These are phyloP conservation scores for Irpex lacteus DNA, from an alignment of 1,284 basidiomycete genomes.

Conservation along the genomic window DNA sequence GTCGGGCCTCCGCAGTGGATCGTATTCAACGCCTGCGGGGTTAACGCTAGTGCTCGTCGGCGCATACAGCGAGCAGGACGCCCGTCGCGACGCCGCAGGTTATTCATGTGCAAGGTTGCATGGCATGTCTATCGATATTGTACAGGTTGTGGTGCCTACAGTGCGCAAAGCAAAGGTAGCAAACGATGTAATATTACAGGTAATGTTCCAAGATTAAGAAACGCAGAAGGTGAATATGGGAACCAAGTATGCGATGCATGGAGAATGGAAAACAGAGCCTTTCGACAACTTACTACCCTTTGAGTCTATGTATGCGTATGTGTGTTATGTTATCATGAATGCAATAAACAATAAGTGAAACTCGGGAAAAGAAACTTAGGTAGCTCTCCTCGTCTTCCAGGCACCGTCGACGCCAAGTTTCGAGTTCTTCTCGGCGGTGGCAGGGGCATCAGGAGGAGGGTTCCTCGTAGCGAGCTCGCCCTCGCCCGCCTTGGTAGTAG, in stretches of 20 bases:
- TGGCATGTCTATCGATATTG: neutral
- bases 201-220: neutral
- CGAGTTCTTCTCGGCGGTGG: constrained; percentile 41
- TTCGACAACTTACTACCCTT: neutral
- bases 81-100: neutral
- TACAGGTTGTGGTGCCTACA: neutral
- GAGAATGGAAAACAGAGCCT: neutral
- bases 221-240: neutral
- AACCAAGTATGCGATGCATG: neutral
- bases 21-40: too few relatives aligned
- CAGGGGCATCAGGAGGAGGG: constrained; percentile 37
- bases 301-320: neutral
- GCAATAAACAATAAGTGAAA: constrained; percentile 7
- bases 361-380: neutral
- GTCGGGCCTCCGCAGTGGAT: too few relatives aligned
- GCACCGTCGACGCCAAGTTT: constrained; percentile 43
- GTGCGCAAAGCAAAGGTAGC: neutral
- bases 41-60: too few relatives aligned
- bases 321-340: neutral
- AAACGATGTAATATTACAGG: neutral
- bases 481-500: constrained; percentile 19
- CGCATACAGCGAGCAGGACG: neutral
- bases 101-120: neutral
- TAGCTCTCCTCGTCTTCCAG: constrained; percentile 42
- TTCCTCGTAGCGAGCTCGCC: constrained; percentile 44